Base-by-base conservation (phyloP, 345 rosid genomes). In the Capsella bursapastoris region DNA sequence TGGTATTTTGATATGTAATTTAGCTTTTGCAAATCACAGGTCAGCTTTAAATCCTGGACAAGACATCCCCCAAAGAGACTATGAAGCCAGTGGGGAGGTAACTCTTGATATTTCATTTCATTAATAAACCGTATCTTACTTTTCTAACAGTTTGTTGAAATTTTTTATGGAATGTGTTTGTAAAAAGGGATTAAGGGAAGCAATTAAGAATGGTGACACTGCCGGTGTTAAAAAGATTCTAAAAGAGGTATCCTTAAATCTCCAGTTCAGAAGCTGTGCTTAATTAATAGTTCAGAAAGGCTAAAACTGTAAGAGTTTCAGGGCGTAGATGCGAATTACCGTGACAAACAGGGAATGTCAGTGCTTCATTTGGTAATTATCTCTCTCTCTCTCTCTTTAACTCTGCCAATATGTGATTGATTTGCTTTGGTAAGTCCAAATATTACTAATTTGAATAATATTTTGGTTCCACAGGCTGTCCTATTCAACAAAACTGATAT, bases 261-360 rank as follows among this genome's bases (percentile, higher is more conserved):
- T 32, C 12, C 4, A 38, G 44, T 52, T 45, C 1, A 44, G 10
- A 15, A 22, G 29, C 28, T 44, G 38, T 2, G 10, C 3, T 53
- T 3, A 14, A 52, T 43, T 43, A 40, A 40, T 43, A 43, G 37
- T 38, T 15, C 4, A 47, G 25, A 22, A 29, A 57, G 47, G 40
- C 41, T 77, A 80, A 73, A 50, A 15, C 71, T 65, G 37, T 62
- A 43, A 41, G 64, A 34, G 63, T 76, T 79, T 55, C 87, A 90
- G 97, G 96, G 94, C 13, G 91, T 92, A 57, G 92, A 92, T 73
- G 94, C 99, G 79, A 95, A 95, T 82, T 92, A 89, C 74, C 86
- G 12, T 22, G 99, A 95, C 86, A 92, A 73, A 74, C 98, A 92
- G 77, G 94, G 97, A 77, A 79, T 88, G 86, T 89, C 99, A 60